These are phyloP conservation scores for Musa schizocarpa DNA, from an alignment of 176 grass and related monocot genomes.

Conservation along the genomic window DNA sequence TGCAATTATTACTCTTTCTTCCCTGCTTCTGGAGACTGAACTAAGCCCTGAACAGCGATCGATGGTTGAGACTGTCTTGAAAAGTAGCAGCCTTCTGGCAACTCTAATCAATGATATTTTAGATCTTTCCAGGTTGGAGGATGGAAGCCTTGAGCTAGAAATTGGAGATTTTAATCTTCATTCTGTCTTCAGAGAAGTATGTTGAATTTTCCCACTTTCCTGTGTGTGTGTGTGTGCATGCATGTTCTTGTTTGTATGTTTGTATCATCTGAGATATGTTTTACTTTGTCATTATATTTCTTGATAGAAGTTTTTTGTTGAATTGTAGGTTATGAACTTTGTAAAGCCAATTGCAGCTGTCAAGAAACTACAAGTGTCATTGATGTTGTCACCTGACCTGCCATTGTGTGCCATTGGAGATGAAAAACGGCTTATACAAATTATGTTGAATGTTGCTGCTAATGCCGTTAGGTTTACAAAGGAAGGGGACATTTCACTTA, in stretches of 20 bases:
- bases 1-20: constrained; percentile 81
- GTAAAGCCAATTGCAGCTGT: constrained; percentile 12
- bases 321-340: constrained; percentile 5
- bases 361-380: not conserved
- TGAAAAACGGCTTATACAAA: constrained; percentile 16
- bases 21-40: constrained; percentile 75
- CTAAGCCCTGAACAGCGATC: constrained; percentile 67
- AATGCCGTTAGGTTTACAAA: constrained; percentile 11
- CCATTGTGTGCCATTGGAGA: constrained; percentile 7
- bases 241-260: not conserved
- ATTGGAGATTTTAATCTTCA: constrained; percentile 1
- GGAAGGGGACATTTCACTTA: constrained; percentile 10
- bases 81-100: constrained; percentile 82
- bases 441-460: constrained; percentile 2
- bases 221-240: too few species aligned
- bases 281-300: not conserved
- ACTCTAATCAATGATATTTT: constrained; percentile 43
- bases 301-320: too few species aligned
- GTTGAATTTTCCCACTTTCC: too few species aligned
- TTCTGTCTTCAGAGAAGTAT: constrained; percentile 7
- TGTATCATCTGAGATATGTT: not conserved
- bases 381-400: constrained; percentile 2
- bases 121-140: constrained; percentile 59
- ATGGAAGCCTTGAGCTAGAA: constrained; percentile 47
- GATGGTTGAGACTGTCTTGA: constrained; percentile 76